phyloP scores from a whole-genome alignment of 1,284 basidiomycete species.

The Trametes hirsuta region DNA sequence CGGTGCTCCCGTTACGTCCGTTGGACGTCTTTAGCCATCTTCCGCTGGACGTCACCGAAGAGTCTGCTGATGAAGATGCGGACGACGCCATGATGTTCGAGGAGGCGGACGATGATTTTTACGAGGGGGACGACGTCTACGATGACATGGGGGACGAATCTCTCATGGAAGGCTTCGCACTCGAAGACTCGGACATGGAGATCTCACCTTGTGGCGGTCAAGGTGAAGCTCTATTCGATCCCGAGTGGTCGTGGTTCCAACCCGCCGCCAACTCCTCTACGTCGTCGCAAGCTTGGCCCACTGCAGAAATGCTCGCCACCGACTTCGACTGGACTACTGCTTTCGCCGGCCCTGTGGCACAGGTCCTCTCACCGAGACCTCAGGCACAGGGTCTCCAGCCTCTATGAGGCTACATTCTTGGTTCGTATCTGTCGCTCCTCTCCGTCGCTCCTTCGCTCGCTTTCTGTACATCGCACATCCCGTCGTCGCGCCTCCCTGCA shows the following conservation, averaged over 20 bases:
- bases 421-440: neutral
- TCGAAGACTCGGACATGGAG: conserved; percentile 7
- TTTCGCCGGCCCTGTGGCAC: neutral
- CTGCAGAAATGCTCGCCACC: neutral
- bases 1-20: conserved; percentile 19
- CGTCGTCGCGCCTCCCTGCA: conserved; percentile 5
- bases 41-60: conserved; percentile 4
- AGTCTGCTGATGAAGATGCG: conserved; percentile 16
- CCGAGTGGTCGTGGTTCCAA: conserved; percentile 17
- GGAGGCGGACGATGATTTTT: conserved; percentile 1
- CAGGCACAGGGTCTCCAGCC: neutral
- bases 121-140: neutral
- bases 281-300: neutral
- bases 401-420: conserved; percentile 1
- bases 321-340: conserved; percentile 9
- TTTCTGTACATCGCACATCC: neutral
- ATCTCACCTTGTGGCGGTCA: neutral
- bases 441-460: neutral
- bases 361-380: neutral
- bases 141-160: conserved; percentile 9
- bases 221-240: conserved; percentile 3
- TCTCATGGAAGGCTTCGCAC: neutral
- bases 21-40: conserved; percentile 23
- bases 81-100: conserved; percentile 18
- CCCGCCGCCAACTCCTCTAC: neutral